These are phyloP conservation scores for Aspergillus uvarum DNA, from an alignment of 2,329 filamentous ascomycete species.

Conservation along the genomic window DNA sequence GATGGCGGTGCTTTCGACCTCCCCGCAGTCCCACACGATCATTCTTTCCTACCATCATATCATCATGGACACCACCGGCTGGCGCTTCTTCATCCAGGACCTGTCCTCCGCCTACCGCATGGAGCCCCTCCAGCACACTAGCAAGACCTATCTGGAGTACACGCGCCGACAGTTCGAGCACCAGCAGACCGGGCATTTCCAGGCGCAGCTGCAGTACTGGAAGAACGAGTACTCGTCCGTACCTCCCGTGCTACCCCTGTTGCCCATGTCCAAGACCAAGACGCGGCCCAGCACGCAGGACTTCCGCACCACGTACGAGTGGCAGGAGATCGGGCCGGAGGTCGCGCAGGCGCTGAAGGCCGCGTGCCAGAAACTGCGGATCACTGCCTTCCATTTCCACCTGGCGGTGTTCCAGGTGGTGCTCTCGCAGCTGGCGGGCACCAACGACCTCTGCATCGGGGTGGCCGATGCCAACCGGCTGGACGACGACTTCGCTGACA, in stretches of 20 bases:
- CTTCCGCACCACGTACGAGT: slow-evolving; percentile 21
- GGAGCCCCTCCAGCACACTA: too few species aligned
- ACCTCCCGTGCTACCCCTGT: slow-evolving; percentile 33
- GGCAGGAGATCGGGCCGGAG: neutral
- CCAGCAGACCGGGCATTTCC: too few species aligned
- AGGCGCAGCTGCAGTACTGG: slow-evolving; percentile 33
- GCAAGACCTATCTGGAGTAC: too few species aligned
- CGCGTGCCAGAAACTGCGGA: slow-evolving; percentile 12
- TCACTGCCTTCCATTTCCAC: slow-evolving; percentile 50
- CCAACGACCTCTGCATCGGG: slow-evolving; percentile 49
- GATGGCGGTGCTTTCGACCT: too few species aligned
- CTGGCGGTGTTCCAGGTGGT: slow-evolving; percentile 44
- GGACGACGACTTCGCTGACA: slow-evolving; percentile 33
- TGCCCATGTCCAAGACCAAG: slow-evolving; percentile 28
- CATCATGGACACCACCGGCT: slow-evolving; percentile 8
- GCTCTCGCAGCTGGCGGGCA: slow-evolving; percentile 35
- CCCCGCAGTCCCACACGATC: slow-evolving; percentile 4
- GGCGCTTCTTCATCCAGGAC: slow-evolving; percentile 3
- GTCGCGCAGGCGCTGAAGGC: neutral
- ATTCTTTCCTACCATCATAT: slow-evolving; percentile 9
- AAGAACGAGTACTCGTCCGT: slow-evolving; percentile 20
- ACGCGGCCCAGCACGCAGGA: slow-evolving; percentile 13
- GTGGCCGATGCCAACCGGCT: slow-evolving; percentile 48
- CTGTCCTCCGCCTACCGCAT: neutral
- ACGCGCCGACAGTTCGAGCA: too few species aligned